These are phyloP conservation scores for Pythium biforme DNA, from an alignment of 352 stramenopile species.

Conservation along the genomic window DNA sequence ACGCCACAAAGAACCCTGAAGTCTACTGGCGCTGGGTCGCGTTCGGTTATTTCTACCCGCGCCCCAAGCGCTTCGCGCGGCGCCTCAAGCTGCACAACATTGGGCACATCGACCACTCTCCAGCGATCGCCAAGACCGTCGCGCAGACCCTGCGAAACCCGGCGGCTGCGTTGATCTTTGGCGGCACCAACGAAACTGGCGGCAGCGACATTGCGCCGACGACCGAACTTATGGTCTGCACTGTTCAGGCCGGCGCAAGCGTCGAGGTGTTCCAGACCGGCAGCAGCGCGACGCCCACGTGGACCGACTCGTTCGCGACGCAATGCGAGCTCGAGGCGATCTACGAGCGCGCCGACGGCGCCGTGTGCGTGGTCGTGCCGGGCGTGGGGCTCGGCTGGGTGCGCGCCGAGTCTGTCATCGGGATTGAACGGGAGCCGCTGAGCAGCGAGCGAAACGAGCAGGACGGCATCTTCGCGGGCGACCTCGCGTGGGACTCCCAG, in stretches of 20 bases:
- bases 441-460: slow-evolving; percentile 1
- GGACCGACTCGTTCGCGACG: slow-evolving; percentile 1
- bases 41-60: slow-evolving; percentile 24
- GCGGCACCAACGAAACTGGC: not conserved
- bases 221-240: slow-evolving; percentile 9
- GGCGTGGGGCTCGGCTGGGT: slow-evolving; percentile 17
- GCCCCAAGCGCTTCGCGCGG: slow-evolving; percentile 11
- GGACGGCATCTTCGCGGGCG: not conserved
- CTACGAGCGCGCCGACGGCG: slow-evolving; percentile 14
- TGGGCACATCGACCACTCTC: not conserved
- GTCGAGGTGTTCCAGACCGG: slow-evolving; percentile 13
- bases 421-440: slow-evolving; percentile 11
- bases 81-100: slow-evolving; percentile 9
- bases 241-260: slow-evolving; percentile 1
- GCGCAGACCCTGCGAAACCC: slow-evolving; percentile 2
- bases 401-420: not conserved
- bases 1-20: not conserved
- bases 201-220: not conserved
- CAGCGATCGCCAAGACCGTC: not conserved
- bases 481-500: not conserved
- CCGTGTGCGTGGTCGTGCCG: slow-evolving; percentile 12
- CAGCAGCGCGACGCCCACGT: not conserved
- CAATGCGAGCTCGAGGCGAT: slow-evolving; percentile 19
- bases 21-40: slow-evolving; percentile 21
- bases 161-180: slow-evolving; percentile 5